A percentile compares a stretch with the other conserved stretches of the same genome.
phyloP scores from a whole-genome alignment of 768 basidiomycete genomes.

The Agaricus sinodeliciosus region DNA sequence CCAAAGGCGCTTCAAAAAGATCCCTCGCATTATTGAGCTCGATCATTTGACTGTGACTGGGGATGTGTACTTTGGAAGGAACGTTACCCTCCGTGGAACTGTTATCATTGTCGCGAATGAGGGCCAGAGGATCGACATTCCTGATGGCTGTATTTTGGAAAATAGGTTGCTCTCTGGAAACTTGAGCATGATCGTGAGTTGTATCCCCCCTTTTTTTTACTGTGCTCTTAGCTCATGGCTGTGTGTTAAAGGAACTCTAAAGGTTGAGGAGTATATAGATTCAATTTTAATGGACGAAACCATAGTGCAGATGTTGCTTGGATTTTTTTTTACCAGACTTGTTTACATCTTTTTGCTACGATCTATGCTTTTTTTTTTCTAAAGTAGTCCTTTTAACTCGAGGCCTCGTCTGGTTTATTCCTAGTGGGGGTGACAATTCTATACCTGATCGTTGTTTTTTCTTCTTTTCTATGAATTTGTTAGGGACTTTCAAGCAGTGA shows the following conservation, averaged over 20 bases:
- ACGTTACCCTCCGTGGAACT: slow-evolving; percentile 81
- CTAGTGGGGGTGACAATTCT: slow-evolving; percentile 1
- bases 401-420: background rate
- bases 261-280: no score
- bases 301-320: background rate
- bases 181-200: slow-evolving; percentile 68
- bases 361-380: slow-evolving; percentile 21
- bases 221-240: no score
- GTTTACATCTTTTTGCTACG: slow-evolving; percentile 14
- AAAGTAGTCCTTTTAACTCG: no score
- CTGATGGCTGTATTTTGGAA: slow-evolving; percentile 75
- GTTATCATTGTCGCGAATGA: slow-evolving; percentile 87
- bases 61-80: slow-evolving; percentile 85
- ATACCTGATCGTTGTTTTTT: background rate
- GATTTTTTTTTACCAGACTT: background rate
- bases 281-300: no score
- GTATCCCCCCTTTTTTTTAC: background rate
- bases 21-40: slow-evolving; percentile 84
- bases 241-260: no score
- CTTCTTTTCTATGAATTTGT: background rate
- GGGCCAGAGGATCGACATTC: slow-evolving; percentile 76
- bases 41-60: slow-evolving; percentile 94
- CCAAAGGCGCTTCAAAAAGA: slow-evolving; percentile 93
- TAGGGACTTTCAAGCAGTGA: no score
- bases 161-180: slow-evolving; percentile 80